Percentiles rank a stretch among this genome's conserved stretches.
Evolutionary conservation across 75 land plant genomes (phyloP).

Genomic region (Gnetum montanum): DNA sequence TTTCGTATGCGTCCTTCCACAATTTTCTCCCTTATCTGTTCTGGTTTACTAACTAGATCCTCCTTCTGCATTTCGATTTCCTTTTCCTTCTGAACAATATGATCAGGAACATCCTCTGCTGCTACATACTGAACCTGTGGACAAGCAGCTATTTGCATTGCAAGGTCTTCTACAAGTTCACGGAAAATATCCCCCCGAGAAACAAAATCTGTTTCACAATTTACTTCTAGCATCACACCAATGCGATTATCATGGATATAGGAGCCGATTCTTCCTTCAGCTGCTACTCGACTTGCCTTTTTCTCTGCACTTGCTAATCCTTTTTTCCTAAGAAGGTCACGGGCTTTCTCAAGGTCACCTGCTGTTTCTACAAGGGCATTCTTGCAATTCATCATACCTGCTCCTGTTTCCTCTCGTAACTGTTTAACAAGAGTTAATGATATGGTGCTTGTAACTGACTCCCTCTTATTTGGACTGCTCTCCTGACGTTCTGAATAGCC

Average conservation of each 20-base stretch:
- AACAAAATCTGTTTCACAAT: conserved; percentile 98
- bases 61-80: conserved; percentile 92
- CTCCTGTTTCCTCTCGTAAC: conserved; percentile 94
- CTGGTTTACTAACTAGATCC: conserved; percentile 83
- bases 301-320: conserved; percentile 97
- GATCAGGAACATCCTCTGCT: conserved; percentile 78
- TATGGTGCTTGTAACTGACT: conserved; percentile 12
- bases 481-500: neutral
- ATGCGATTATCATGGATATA: conserved; percentile 91
- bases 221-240: conserved; percentile 85
- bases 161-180: conserved; percentile 85
- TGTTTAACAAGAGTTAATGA: conserved; percentile 81
- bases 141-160: conserved; percentile 94
- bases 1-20: conserved; percentile 88
- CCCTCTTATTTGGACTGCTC: neutral
- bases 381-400: conserved; percentile 99
- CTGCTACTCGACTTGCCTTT: conserved; percentile 78
- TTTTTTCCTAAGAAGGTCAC: conserved; percentile 85
- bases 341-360: conserved; percentile 78
- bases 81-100: conserved; percentile 64
- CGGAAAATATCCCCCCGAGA: conserved; percentile 79
- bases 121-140: conserved; percentile 77
- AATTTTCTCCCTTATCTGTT: conserved; percentile 71
- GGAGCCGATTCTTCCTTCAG: conserved; percentile 87
- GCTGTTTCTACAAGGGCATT: conserved; percentile 70